These are phyloP conservation scores for Drechslerella coelobrocha DNA, from an alignment of 2,329 filamentous ascomycete species.

Conservation along the genomic window DNA sequence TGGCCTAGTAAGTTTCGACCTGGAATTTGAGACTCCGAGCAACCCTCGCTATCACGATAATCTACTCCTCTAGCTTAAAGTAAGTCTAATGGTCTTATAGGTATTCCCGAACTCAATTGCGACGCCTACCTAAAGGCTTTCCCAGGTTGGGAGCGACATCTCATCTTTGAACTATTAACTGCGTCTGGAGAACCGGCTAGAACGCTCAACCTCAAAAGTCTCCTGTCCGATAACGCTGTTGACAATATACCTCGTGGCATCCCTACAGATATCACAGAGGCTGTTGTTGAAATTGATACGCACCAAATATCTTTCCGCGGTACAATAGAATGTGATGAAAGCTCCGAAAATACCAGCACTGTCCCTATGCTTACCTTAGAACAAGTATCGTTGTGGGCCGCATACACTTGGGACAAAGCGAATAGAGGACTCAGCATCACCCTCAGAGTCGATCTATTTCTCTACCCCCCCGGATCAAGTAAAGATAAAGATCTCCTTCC, in stretches of 20 bases:
- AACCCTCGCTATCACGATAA: too few species aligned
- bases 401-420: conserved; percentile 23
- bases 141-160: conserved; percentile 12
- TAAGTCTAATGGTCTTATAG: too few species aligned
- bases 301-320: conserved; percentile 15
- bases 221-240: not conserved
- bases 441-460: not conserved
- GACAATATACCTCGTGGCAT: conserved; percentile 47
- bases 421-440: not conserved
- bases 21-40: too few species aligned
- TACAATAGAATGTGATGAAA: conserved; percentile 18
- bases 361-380: conserved; percentile 35
- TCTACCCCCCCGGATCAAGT: not conserved
- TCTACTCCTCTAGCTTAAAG: too few species aligned
- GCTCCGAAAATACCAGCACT: conserved; percentile 11
- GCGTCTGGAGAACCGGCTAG: not conserved
- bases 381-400: conserved; percentile 24
- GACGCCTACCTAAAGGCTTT: too few species aligned
- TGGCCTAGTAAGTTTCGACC: conserved; percentile 12
- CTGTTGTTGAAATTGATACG: conserved; percentile 25
- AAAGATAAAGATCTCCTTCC: not conserved
- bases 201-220: conserved; percentile 1
- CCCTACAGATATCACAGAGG: conserved; percentile 44
- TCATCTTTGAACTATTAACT: not conserved
- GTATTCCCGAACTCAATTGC: conserved; percentile 3